Percentiles rank a stretch among this genome's conserved stretches.
Conservation (phyloP, 73 alveolate species). For the Tetrahymena thermophila region DNA sequence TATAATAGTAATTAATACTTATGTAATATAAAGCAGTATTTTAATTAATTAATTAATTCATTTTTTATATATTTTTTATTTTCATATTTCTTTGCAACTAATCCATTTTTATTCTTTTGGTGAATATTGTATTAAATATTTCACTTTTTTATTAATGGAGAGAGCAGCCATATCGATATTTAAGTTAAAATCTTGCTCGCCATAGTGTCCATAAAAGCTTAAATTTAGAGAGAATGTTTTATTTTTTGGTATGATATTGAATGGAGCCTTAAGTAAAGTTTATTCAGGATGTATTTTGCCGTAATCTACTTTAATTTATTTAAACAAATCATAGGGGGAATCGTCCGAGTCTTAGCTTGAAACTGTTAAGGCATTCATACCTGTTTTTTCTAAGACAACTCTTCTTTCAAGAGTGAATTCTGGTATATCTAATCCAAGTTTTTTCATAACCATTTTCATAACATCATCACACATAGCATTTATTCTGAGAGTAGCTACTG, state of each 20-base stretch:
- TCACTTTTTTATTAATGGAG: not conserved
- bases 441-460: constrained; percentile 22
- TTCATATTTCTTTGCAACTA: not conserved
- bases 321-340: not conserved
- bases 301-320: not conserved
- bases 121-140: not conserved
- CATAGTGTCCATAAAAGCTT: not conserved
- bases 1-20: too few relatives aligned
- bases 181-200: not conserved
- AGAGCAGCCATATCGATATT: not conserved
- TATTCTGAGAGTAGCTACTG: constrained; percentile 1
- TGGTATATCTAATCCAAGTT: constrained; percentile 17
- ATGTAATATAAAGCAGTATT: too few relatives aligned
- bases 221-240: not conserved
- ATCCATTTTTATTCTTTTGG: not conserved
- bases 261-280: not conserved
- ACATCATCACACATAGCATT: constrained; percentile 22
- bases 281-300: not conserved
- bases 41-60: too few relatives aligned
- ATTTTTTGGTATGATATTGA: not conserved
- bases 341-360: not conserved
- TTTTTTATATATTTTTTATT: not conserved
- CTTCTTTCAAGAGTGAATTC: not conserved
- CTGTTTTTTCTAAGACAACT: not conserved
- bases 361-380: not conserved